Evolutionary conservation across 768 basidiomycete species (phyloP).

Genomic region (Psilocybe cubensis): DNA sequence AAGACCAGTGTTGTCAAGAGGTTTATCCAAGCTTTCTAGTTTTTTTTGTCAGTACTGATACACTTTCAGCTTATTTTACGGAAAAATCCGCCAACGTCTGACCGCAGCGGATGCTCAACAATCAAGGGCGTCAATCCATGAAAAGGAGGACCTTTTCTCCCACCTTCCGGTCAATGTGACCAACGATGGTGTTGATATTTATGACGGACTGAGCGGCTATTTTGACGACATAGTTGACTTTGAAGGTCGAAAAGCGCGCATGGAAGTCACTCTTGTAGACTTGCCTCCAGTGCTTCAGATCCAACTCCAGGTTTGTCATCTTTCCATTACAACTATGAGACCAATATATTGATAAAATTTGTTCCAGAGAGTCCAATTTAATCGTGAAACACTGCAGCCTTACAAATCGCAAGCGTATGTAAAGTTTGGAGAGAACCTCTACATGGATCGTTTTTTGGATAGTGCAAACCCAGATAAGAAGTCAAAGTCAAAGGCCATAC

Average conservation of each 20-base stretch:
- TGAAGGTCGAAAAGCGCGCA: conserved; percentile 82
- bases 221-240: conserved; percentile 90
- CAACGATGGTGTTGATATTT: conserved; percentile 88
- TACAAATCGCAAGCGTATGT: conserved; percentile 98
- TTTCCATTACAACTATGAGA: not conserved
- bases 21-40: conserved; percentile 37
- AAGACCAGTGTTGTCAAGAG: conserved; percentile 83
- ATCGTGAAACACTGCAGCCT: conserved; percentile 86
- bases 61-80: conserved; percentile 71
- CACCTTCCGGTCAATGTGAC: conserved; percentile 93
- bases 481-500: conserved; percentile 68
- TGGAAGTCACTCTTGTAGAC: conserved; percentile 86
- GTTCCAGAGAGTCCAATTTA: conserved; percentile 87
- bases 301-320: conserved; percentile 79
- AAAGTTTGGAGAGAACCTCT: conserved; percentile 84
- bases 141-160: conserved; percentile 92
- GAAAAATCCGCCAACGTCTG: conserved; percentile 70
- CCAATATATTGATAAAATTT: conserved; percentile 1
- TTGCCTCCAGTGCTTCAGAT: conserved; percentile 92
- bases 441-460: conserved; percentile 92
- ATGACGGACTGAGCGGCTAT: conserved; percentile 91
- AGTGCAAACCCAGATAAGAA: conserved; percentile 74
- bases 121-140: conserved; percentile 64
- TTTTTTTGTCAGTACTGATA: not conserved
- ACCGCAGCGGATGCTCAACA: conserved; percentile 38